Conservation (phyloP, 768 basidiomycete genomes). For the Serendipita sp. region DNA sequence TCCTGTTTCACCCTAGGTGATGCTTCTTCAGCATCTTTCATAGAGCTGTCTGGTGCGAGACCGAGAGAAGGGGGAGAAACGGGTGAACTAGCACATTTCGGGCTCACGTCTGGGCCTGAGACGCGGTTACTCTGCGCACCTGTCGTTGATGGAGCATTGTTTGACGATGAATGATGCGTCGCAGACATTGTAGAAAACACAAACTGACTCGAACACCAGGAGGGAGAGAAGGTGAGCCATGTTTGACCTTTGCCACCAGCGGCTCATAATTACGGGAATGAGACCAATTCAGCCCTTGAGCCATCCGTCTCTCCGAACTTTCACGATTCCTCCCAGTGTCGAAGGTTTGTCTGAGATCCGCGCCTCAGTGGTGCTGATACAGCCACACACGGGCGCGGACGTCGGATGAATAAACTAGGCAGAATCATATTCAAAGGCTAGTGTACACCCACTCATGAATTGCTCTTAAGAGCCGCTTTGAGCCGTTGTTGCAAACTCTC, state of each 20-base stretch:
- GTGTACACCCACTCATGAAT: neutral
- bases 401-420: neutral
- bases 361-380: neutral
- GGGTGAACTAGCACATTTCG: no score
- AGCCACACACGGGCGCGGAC: neutral
- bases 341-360: neutral
- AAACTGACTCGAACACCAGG: neutral
- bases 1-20: neutral
- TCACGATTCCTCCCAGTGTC: neutral
- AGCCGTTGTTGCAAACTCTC: neutral
- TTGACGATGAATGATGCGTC: neutral
- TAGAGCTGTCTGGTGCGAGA: no score
- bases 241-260: neutral
- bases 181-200: neutral
- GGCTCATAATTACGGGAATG: neutral
- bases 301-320: no score
- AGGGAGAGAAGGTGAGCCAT: neutral
- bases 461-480: slow-evolving; percentile 3
- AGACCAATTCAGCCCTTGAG: neutral
- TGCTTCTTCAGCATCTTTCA: no score
- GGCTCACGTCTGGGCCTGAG: no score
- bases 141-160: neutral
- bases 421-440: neutral
- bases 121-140: no score
- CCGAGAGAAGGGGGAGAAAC: no score